These are phyloP conservation scores for Aspergillus saccharolyticus DNA, from an alignment of 495 filamentous ascomycete genomes.

Conservation along the genomic window DNA sequence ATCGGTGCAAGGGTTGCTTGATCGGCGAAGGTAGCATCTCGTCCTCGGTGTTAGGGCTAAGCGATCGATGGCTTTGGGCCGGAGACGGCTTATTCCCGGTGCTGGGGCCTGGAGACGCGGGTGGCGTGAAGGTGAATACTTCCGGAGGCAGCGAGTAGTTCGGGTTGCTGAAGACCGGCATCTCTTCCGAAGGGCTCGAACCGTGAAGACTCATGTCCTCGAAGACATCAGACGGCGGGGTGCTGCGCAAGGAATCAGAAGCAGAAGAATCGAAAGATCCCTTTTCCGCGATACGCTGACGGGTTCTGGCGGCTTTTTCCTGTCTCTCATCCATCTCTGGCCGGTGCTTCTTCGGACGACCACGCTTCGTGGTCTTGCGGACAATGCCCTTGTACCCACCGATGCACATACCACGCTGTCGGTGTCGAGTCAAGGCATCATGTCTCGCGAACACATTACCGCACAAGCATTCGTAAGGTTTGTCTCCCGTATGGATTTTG, in stretches of 20 bases:
- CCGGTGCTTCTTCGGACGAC: conserved; percentile 59
- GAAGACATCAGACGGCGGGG: conserved; percentile 32
- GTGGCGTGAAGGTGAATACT: conserved; percentile 45
- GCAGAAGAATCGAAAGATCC: conserved; percentile 30
- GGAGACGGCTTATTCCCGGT: conserved; percentile 43
- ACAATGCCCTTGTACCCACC: conserved; percentile 83
- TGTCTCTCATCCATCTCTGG: conserved; percentile 62
- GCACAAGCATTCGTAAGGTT: conserved; percentile 87
- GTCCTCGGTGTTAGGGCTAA: conserved; percentile 40
- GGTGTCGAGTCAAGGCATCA: conserved; percentile 89
- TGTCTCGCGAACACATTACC: conserved; percentile 88
- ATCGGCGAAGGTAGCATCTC: conserved; percentile 34
- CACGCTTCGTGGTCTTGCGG: conserved; percentile 63
- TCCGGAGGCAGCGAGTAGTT: conserved; percentile 39
- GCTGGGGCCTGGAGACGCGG: conserved; percentile 41
- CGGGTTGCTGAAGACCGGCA: conserved; percentile 35
- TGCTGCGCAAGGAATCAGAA: conserved; percentile 27
- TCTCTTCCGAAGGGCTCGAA: conserved; percentile 38
- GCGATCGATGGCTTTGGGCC: conserved; percentile 42
- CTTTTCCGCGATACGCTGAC: conserved; percentile 42
- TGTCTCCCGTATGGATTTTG: conserved; percentile 91
- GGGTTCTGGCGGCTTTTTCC: conserved; percentile 54
- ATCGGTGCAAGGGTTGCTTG: conserved; percentile 19
- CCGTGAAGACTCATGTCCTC: conserved; percentile 43
- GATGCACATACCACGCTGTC: conserved; percentile 90